Evolutionary conservation across 78 protist genomes (phyloP).

Genomic region (Tieghemostelium lacteum): DNA sequence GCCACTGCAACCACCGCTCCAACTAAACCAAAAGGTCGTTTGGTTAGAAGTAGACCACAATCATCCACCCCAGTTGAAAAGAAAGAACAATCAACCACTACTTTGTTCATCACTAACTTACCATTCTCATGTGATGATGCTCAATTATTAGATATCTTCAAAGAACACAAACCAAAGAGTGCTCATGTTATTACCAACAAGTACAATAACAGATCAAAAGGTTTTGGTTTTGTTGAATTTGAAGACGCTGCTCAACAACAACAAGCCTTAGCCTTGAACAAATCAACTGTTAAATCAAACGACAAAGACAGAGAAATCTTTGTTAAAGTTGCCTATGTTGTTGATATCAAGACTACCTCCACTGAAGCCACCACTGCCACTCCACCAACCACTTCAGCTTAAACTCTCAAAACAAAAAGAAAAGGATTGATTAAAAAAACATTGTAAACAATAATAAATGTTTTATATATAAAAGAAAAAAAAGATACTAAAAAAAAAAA

Average conservation of each 20-base stretch:
- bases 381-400: background rate
- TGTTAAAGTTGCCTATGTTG: conserved; percentile 64
- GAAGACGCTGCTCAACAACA: conserved; percentile 51
- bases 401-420: background rate
- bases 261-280: conserved; percentile 70
- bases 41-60: background rate
- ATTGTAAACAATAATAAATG: background rate
- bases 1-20: conserved; percentile 54
- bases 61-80: conserved; percentile 27
- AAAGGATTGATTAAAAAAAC: no score
- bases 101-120: conserved; percentile 82
- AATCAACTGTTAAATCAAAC: conserved; percentile 22
- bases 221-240: conserved; percentile 86
- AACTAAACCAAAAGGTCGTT: background rate
- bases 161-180: conserved; percentile 72
- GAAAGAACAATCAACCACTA: conserved; percentile 60
- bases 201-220: conserved; percentile 63
- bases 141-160: conserved; percentile 61
- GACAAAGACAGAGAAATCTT: conserved; percentile 75
- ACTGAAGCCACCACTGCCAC: conserved; percentile 29
- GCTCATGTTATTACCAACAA: conserved; percentile 77
- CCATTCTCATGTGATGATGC: conserved; percentile 73
- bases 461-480: no score
- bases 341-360: conserved; percentile 11
- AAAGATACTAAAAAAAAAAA: background rate